Percentiles rank a stretch among this genome's conserved stretches.
These are phyloP conservation scores for Cystobasidium slooffiae DNA, from an alignment of 1,284 basidiomycete genomes.

Conservation along the genomic window DNA sequence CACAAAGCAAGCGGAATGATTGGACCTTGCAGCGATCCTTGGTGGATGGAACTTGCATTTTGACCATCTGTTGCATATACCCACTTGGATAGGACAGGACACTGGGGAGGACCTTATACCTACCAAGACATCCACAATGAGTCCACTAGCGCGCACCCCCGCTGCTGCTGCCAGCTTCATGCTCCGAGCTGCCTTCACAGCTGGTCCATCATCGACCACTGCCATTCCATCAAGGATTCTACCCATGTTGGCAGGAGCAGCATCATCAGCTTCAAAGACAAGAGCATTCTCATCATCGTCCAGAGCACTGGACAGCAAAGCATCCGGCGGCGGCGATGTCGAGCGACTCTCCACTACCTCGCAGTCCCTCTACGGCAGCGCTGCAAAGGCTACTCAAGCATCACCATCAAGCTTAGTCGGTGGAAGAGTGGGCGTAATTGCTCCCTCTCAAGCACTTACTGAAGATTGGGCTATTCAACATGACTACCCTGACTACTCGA, in stretches of 20 bases:
- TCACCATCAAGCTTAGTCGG: conserved; percentile 26
- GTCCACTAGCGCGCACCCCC: conserved; percentile 16
- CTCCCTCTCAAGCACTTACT: conserved; percentile 31
- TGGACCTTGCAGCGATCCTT: not conserved
- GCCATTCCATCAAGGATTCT: conserved; percentile 26
- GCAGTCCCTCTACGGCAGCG: conserved; percentile 13
- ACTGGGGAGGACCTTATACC: not conserved
- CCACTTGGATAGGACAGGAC: not conserved
- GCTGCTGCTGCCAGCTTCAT: conserved; percentile 11
- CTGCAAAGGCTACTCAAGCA: conserved; percentile 21
- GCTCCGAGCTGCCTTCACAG: conserved; percentile 10
- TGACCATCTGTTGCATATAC: not conserved
- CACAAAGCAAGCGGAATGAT: conserved; percentile 8
- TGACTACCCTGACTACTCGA: conserved; percentile 57
- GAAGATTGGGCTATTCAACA: conserved; percentile 40
- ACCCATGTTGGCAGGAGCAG: conserved; percentile 20
- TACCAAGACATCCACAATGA: conserved; percentile 6
- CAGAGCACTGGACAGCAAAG: not conserved
- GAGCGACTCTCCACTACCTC: conserved; percentile 17
- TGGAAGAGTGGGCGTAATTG: conserved; percentile 31
- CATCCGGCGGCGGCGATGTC: conserved; percentile 8
- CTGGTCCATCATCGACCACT: conserved; percentile 4
- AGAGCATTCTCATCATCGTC: conserved; percentile 23
- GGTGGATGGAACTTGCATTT: too few species aligned
- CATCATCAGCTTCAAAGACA: conserved; percentile 8